A percentile compares a stretch with the other conserved stretches of the same genome.
These are phyloP conservation scores for Arachis stenosperma DNA, from an alignment of 306 rosid species.

Conservation along the genomic window DNA sequence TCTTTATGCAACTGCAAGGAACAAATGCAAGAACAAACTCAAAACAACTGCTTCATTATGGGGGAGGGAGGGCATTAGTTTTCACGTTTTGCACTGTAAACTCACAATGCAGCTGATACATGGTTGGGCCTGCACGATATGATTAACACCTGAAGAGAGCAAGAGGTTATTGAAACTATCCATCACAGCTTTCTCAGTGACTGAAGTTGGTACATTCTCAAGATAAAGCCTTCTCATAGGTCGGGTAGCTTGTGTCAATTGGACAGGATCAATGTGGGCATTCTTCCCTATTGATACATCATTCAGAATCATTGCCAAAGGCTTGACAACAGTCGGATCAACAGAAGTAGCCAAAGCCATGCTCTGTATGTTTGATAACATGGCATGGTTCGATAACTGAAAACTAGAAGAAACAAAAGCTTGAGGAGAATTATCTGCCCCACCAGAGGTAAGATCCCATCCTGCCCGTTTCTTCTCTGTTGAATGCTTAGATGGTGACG, in stretches of 20 bases:
- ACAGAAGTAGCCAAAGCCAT: conserved; percentile 48
- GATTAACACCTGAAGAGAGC: conserved; percentile 62
- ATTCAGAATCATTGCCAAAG: conserved; percentile 45
- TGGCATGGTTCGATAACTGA: conserved; percentile 50
- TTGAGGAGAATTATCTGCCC: conserved; percentile 52
- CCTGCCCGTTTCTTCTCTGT: conserved; percentile 75
- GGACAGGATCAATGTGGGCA: conserved; percentile 67
- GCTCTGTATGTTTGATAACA: conserved; percentile 54
- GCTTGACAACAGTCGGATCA: conserved; percentile 49
- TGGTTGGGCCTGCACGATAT: conserved; percentile 71
- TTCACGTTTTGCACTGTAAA: conserved; percentile 32
- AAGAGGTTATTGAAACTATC: conserved; percentile 76
- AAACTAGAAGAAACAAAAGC: conserved; percentile 55
- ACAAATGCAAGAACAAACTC: conserved; percentile 41
- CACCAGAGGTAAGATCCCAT: conserved; percentile 76
- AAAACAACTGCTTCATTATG: conserved; percentile 29
- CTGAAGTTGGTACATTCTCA: conserved; percentile 81
- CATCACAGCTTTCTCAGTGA: conserved; percentile 74
- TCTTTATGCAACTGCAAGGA: conserved; percentile 79
- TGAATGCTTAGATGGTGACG: conserved; percentile 72
- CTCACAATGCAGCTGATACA: conserved; percentile 93
- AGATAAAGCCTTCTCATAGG: conserved; percentile 94
- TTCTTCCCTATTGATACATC: conserved; percentile 54
- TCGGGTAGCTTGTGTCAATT: conserved; percentile 91
- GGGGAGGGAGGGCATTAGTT: conserved; percentile 4